Evolutionary conservation across 2,329 filamentous ascomycete species (phyloP).

Genomic region (Paecilomyces fulvus): DNA sequence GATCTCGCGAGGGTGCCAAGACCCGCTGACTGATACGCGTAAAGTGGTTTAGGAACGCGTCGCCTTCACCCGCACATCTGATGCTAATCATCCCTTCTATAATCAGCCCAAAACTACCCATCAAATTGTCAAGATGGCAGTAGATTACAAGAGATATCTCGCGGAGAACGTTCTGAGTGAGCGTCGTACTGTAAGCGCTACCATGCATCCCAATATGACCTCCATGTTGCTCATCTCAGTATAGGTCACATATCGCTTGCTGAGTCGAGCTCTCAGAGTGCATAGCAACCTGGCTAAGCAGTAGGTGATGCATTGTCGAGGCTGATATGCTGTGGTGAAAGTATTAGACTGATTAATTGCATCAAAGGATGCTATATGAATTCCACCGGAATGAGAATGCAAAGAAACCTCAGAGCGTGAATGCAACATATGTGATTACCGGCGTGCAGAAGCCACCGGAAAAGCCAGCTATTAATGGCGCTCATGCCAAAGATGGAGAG

Average conservation of each 20-base stretch:
- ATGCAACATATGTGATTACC: constrained; percentile 85
- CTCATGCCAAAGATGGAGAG: constrained; percentile 47
- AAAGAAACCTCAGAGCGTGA: constrained; percentile 63
- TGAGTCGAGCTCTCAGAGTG: constrained; percentile 75
- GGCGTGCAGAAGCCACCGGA: constrained; percentile 50
- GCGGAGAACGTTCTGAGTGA: constrained; percentile 70
- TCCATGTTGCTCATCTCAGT: not conserved
- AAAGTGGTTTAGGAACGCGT: constrained; percentile 31
- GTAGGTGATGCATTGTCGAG: constrained; percentile 41
- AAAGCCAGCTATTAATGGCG: constrained; percentile 27
- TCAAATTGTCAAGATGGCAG: constrained; percentile 24
- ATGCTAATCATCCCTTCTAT: not conserved
- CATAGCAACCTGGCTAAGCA: constrained; percentile 85
- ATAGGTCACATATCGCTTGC: constrained; percentile 75
- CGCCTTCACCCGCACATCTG: constrained; percentile 2
- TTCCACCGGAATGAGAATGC: constrained; percentile 72
- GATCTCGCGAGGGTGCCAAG: constrained; percentile 21
- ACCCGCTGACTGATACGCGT: constrained; percentile 35
- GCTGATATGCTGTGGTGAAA: not conserved
- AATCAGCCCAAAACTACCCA: not conserved
- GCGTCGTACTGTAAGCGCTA: constrained; percentile 54
- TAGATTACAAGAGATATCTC: constrained; percentile 61
- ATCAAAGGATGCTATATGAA: constrained; percentile 68
- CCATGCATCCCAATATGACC: not conserved
- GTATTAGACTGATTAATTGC: constrained; percentile 3